A percentile compares a stretch with the other conserved stretches of the same genome.
Conservation (phyloP, 495 filamentous ascomycete genomes). For the Jackrogersella multiformis region DNA sequence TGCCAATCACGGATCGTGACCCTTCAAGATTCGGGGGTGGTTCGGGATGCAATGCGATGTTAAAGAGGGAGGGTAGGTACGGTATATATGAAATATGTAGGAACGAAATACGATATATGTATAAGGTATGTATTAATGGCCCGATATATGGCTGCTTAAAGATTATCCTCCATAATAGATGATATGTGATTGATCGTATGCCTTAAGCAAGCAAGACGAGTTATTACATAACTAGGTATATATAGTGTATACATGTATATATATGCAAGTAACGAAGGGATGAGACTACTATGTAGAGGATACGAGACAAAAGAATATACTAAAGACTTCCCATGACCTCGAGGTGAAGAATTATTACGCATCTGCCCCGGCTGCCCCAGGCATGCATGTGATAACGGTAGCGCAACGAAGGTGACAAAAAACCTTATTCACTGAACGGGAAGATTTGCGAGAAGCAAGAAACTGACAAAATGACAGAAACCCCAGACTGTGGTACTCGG, state of each 20-base stretch:
- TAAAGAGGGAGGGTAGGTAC: neutral
- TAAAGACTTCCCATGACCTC: neutral
- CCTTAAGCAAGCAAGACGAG: neutral
- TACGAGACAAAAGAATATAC: neutral
- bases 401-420: slow-evolving; percentile 15
- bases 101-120: neutral
- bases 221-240: neutral
- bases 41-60: slow-evolving; percentile 43
- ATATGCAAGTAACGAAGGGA: neutral
- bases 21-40: slow-evolving; percentile 33
- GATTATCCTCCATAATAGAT: neutral
- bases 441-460: slow-evolving; percentile 34
- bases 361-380: neutral
- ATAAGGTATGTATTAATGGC: neutral
- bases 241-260: neutral
- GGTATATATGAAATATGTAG: slow-evolving; percentile 13
- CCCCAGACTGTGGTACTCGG: slow-evolving; percentile 43
- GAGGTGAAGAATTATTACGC: slow-evolving; percentile 9
- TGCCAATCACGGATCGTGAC: slow-evolving; percentile 37
- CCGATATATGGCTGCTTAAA: neutral
- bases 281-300: neutral
- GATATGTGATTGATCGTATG: slow-evolving; percentile 16
- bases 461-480: slow-evolving; percentile 35
- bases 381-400: slow-evolving; percentile 29
- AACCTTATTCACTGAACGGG: slow-evolving; percentile 29